Conservation (phyloP, 371 early-diverging fungal species). For the Mucor indicus region DNA sequence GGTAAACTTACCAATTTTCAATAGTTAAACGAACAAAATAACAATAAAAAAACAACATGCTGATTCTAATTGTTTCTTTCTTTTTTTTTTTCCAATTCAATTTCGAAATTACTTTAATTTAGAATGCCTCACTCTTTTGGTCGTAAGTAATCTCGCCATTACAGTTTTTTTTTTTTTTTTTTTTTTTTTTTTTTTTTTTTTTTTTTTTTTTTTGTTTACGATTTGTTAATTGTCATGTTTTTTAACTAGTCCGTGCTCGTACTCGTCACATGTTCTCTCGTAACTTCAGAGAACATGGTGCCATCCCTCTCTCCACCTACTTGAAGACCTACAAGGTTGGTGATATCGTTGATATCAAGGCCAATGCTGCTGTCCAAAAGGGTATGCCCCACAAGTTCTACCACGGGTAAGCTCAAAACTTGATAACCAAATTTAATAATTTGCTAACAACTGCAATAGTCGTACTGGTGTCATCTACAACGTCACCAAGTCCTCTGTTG, state of each 20-base stretch:
- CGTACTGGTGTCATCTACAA: slow-evolving; percentile 98
- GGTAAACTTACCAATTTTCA: slow-evolving; percentile 17
- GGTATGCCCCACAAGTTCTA: slow-evolving; percentile 99
- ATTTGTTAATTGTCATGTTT: too few species aligned
- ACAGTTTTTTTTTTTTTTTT: neutral
- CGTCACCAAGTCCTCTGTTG: slow-evolving; percentile 96
- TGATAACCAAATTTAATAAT: neutral
- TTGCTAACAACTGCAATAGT: slow-evolving; percentile 40
- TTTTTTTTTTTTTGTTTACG: neutral
- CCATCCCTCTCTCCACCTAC: slow-evolving; percentile 94
- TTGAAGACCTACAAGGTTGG: slow-evolving; percentile 97
- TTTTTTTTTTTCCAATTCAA: neutral
- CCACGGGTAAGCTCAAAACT: slow-evolving; percentile 78
- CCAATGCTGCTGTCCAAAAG: slow-evolving; percentile 92
- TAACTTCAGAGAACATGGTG: slow-evolving; percentile 93
- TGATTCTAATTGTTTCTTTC: neutral
- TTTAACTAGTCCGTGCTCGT: slow-evolving; percentile 63
- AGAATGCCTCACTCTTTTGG: slow-evolving; percentile 93
- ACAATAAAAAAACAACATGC: too few species aligned
- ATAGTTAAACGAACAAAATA: too few species aligned
- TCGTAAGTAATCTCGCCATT: slow-evolving; percentile 40
- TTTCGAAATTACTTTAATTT: neutral
- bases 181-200: neutral
- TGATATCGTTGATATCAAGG: slow-evolving; percentile 32
- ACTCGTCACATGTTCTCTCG: slow-evolving; percentile 98